Base-by-base conservation (phyloP, 805 yeast species). In the Tanozyma kutaoensis region DNA sequence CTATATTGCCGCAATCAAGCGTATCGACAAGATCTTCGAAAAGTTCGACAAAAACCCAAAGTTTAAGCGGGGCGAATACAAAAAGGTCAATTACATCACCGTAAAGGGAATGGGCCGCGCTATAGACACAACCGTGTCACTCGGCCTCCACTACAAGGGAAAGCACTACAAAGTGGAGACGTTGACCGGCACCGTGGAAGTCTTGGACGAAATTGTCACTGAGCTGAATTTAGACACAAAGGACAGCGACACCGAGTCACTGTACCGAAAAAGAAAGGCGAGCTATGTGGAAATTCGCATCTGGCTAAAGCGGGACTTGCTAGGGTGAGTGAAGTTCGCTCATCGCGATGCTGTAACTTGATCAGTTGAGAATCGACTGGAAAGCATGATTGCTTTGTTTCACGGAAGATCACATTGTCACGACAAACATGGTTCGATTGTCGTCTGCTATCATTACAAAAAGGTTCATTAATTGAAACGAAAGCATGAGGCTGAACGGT, bases 51-150 rank as follows among this genome's bases (percentile, higher is more conserved):
- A 43, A 22, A 29, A 43, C 15, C 28, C 34, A 13, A 50, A 54
- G 33, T 50, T 35, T 31, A 49, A 51, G 26, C 45, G 45, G 14
- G 35, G 55, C 17, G 45, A 46, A 28, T 54, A 58, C 30, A 61
- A 61, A 29, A 59, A 55, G 21, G 53, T 55, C 1, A 42, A 54
- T 15, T 68, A 56, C 41, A 59, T 82, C 6, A 57, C 64, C 0
- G 63, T 85, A 3, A 50, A 69, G 29, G 95, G 93, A 0, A 73
- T 81, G 77, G 95, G 95, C 3, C 44, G 44, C 14, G 43, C 86
- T 8, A 69, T 78, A 8, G 72, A 66, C 26, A 76, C 68, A 39
- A 70, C 76, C 0, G 33, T 78, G n/a, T 56, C 73, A 10, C 35
- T 85, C 1, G 93, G 71, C 0, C 45, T 71, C 15, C 65, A 72